Base-by-base conservation (phyloP, 2,329 filamentous ascomycete species). In the Exophiala calicioides region DNA sequence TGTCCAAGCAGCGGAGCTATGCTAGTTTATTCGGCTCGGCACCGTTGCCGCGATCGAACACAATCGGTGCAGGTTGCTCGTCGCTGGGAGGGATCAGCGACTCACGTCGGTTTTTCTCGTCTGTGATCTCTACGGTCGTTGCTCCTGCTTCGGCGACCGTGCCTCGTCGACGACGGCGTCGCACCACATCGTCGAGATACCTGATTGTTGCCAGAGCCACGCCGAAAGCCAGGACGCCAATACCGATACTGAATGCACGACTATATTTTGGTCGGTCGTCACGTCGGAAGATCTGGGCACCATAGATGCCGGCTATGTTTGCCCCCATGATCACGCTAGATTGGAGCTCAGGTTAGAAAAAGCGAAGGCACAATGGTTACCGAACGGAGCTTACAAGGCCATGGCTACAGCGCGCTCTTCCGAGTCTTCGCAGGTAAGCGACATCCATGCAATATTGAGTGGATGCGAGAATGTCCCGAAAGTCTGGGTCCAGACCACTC, bases 401-500 rank as follows among this genome's bases (percentile, higher is more conserved):
- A 40, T 40, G 37, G 37, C 16, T 9, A 40, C 30, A 24, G 21
- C 16, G 18, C 37, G 67, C 54, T 81, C 74, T 51, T 82, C 78
- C 0, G 78, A 79, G 40, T 79, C 77, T 0, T 69, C 68, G 58
- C 79, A 79, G 2, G 75, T 71, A 1, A 81, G 65, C 0, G 77
- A 80, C 60, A 82, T 69, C 78, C 79, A 82, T 1, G 78, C 74
- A 38, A 82, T 79, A 58, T 82, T 82, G 16, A 82, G 68, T 0
- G 76, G 76, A 44, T 79, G 76, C 1, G 74, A 56, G 23, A 56
- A 56, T 3, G 53, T 56, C 15, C 74, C 75, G 47, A 79, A 79
- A 0, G 67, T 72, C 56, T 79, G 76, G 0, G 75, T 79, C 74
- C 74, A 79, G 16, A 79, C 70, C 2, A 79, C 75, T 21, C 75